Conservation (phyloP, 2,329 filamentous ascomycete genomes). For the Gremmenia infestans region DNA sequence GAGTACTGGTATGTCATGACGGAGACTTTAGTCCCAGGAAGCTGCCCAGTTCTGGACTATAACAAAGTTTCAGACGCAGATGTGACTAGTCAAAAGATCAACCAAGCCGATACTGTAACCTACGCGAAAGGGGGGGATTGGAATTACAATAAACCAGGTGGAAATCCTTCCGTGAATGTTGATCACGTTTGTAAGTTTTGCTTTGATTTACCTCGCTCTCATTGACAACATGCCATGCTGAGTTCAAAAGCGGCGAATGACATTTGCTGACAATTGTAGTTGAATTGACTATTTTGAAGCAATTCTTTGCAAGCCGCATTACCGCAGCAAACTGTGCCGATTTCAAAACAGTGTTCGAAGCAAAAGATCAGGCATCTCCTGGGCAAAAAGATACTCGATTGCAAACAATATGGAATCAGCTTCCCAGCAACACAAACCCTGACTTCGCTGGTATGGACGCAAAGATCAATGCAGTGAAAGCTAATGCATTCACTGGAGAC, state of each 20-base stretch:
- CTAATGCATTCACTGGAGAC: neutral
- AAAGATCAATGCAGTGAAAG: slow-evolving; percentile 3
- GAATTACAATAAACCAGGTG: neutral
- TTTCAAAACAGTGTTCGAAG: slow-evolving; percentile 1
- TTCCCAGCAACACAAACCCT: slow-evolving; percentile 1
- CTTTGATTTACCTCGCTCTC: neutral
- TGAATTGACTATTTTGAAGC: slow-evolving; percentile 3
- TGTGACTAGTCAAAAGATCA: slow-evolving; percentile 1
- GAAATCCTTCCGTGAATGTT: neutral
- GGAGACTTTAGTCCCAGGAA: neutral
- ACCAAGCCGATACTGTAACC: neutral
- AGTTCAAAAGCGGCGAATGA: too few species aligned
- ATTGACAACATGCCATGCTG: neutral
- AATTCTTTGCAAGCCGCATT: slow-evolving; percentile 1
- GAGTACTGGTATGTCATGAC: slow-evolving; percentile 4
- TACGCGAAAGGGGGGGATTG: slow-evolving; percentile 4
- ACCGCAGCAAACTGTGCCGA: neutral
- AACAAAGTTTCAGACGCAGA: neutral
- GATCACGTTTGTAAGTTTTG: slow-evolving; percentile 4
- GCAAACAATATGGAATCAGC: slow-evolving; percentile 1
- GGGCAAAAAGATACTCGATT: neutral
- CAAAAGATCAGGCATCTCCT: neutral
- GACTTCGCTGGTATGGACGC: neutral
- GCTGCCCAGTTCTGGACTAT: slow-evolving; percentile 1
- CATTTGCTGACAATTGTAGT: neutral